Evolutionary conservation across 192 early-diverging fungal species (phyloP), one percentile per base, ranked within the genome.

Genomic region (Nowakowskiella sp.): DNA sequence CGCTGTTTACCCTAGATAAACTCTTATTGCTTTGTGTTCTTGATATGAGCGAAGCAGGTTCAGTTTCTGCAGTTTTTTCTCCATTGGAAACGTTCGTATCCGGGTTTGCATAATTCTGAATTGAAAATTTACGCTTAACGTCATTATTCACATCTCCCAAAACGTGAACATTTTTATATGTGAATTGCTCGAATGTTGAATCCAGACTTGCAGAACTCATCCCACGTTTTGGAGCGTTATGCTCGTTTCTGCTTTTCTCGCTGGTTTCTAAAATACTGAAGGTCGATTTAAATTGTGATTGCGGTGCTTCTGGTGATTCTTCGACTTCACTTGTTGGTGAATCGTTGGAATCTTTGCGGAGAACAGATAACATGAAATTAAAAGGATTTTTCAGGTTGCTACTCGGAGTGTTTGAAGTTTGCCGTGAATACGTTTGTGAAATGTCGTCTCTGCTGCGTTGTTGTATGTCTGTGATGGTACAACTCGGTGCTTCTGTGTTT

Each of bases 91-190:
- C n/a, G n/a, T n/a, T n/a, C n/a, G n/a, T n/a, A n/a, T n/a, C n/a
- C n/a, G n/a, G n/a, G n/a, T n/a, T n/a, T n/a, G n/a, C n/a, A n/a
- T n/a, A n/a, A n/a, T n/a, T n/a, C n/a, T n/a, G n/a, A n/a, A n/a
- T n/a, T n/a, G n/a, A n/a, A n/a, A n/a, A n/a, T 39, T 39, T 19
- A 39, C 13, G 36, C 19, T 39, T 39, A 39, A 39, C 19, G 13
- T 39, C 19, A 39, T 39, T 13, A 39, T 39, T 39, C 19, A 19
- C 36, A 39, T 74, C 72, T 24, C 58, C 72, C 9, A 74, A 49
- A 2, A 61, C 62, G 44, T 53, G 44, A 7, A 72, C 66, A 42
- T 74, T 74, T 25, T 67, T 74, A 46, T 67, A 74, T 0, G 65
- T 74, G 52, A 74, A 74, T 31, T 74, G 65, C 19, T 71, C 60